A percentile compares a stretch with the other conserved stretches of the same genome.
Conservation (phyloP, 306 rosid genomes). For the Glycine latifolia region DNA sequence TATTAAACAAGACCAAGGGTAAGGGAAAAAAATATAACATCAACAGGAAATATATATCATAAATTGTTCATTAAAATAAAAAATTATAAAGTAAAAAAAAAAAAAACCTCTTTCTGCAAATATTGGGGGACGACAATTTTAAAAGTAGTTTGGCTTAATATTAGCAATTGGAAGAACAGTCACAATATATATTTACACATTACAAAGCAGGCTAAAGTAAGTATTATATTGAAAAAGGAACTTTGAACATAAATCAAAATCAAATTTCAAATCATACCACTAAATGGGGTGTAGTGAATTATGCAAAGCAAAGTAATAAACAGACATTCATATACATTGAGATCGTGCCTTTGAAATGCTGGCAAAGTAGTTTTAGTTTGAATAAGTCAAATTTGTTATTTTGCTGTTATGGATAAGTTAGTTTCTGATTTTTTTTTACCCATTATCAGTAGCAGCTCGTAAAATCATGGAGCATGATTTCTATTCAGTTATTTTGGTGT, state of each 20-base stretch:
- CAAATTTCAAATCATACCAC: neutral
- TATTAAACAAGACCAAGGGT: neutral
- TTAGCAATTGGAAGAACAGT: slow-evolving; percentile 1
- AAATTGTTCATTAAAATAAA: neutral
- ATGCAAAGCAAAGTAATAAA: slow-evolving; percentile 24
- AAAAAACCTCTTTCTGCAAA: neutral
- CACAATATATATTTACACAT: neutral
- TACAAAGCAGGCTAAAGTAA: neutral
- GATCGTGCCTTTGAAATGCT: too few species aligned
- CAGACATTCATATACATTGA: neutral
- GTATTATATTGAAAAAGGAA: neutral
- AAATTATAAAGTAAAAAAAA: neutral
- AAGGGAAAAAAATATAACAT: neutral
- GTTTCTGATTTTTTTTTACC: too few species aligned
- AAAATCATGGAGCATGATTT: too few species aligned
- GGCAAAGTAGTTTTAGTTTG: too few species aligned
- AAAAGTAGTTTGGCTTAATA: neutral
- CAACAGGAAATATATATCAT: slow-evolving; percentile 1
- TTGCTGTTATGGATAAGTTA: too few species aligned
- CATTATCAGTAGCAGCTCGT: too few species aligned
- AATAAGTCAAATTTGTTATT: too few species aligned
- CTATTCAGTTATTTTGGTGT: too few species aligned
- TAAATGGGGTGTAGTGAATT: neutral
- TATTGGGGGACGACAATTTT: neutral
- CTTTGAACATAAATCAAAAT: neutral